Base-by-base conservation (phyloP, 78 protist genomes). In the Bodo saltans region DNA sequence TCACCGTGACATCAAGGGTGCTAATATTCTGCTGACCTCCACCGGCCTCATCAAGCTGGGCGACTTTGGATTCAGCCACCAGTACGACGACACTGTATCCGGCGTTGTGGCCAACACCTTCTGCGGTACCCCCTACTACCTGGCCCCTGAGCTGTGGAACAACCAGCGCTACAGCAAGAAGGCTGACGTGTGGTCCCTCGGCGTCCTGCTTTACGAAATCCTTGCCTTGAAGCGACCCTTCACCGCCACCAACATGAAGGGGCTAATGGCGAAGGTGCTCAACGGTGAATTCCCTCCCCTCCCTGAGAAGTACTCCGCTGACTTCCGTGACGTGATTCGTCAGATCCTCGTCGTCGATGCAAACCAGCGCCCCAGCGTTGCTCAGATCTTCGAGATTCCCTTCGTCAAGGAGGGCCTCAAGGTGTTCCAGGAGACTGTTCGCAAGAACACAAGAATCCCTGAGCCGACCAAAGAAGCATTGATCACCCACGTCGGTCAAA, bases 21-120 rank as follows among this genome's bases (percentile, higher is more conserved):
- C 75, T 8, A 85, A 85, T 30, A 47, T 85, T n/a, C 34, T 85
- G 69, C 42, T 67, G n/a, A 68, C 84, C 70, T 4, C 42, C 72
- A 29, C 1, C 23, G 84, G 84, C 34, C 1, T 79, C 34, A 69
- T 91, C 34, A 88, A 88, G 69, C 69, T 91, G 25, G 91, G 85
- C 0, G 94, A 91, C 73, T 91, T 91, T 76, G 94, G 94, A 23
- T 86, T 85, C 80, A 92, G 95, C 3, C 76, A 91, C 52, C 83
- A 93, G 30, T 83, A 94, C 33, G 74, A 53, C 12, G 47, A 72
- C 4, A 93, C 93, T 29, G 40, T 70, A 25, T 76, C 81, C 27
- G 35, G 35, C 25, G 90, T 83, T 35, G 78, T 90, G 1, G 97
- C 95, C 17, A 3, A 72, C 3, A 76, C 81, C 28, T 76, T 76